Conservation (phyloP, 768 basidiomycete genomes). For the Rhizopogon vesiculosus region DNA sequence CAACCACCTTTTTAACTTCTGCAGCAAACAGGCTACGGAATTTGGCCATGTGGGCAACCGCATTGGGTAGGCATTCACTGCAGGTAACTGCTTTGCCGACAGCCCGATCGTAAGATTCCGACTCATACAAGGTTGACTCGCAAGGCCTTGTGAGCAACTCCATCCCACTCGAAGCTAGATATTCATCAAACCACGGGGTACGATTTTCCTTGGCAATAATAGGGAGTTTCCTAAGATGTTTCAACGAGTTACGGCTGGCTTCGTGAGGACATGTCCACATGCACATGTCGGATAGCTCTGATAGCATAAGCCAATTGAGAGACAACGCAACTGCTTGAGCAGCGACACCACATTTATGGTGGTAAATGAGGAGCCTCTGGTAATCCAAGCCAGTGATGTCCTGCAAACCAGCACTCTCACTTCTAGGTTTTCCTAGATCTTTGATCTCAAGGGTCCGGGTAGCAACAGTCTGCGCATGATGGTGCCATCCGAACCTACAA, state of each 20-base stretch:
- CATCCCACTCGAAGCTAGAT: background rate
- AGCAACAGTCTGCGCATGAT: constrained; percentile 18
- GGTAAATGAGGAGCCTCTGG: constrained; percentile 38
- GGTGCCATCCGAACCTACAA: constrained; percentile 14
- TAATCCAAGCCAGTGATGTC: constrained; percentile 36
- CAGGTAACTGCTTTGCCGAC: background rate
- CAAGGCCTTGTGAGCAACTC: background rate
- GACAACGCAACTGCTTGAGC: constrained; percentile 5
- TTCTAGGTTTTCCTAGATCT: constrained; percentile 6
- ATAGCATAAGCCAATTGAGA: no score
- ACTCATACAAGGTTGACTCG: background rate
- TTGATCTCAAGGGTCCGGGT: constrained; percentile 13
- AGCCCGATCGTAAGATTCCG: background rate
- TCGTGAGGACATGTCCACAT: no score
- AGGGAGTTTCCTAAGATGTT: background rate
- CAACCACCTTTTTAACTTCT: background rate
- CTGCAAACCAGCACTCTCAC: constrained; percentile 32
- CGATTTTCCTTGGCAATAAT: background rate
- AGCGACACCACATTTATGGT: constrained; percentile 29
- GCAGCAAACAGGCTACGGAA: background rate
- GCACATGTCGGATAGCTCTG: no score
- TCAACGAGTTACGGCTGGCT: no score
- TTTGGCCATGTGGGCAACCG: background rate
- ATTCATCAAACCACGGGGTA: background rate
- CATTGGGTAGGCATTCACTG: no score